Base-by-base conservation (phyloP, 805 yeast genomes). In the Suhomyces emberorum region DNA sequence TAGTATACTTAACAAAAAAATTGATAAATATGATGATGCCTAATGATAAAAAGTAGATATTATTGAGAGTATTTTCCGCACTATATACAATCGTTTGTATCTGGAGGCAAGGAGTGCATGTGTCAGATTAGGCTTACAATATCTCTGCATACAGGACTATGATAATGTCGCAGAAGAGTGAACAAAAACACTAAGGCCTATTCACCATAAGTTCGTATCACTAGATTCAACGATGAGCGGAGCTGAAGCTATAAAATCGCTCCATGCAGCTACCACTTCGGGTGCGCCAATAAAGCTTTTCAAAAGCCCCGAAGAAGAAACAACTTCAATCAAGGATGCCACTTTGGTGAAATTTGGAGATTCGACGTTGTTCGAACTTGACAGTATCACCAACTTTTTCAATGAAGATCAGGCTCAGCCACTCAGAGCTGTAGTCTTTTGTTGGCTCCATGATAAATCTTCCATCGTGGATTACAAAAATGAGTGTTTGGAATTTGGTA, bases 381-480 rank as follows among this genome's bases (percentile, higher is more conserved):
- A 73, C 44, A 57, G 64, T 9, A 43, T 44, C n/a, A 81, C 89
- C 8, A 70, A 72, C 34, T 82, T 82, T 51, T 63, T 68, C 32
- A 70, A 74, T 30, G 80, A 78, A 35, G 75, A 59, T 20, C 55
- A 56, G 12, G 60, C 66, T 15, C 72, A 78, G 29, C 65, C 72
- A 11, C 63, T 88, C 38, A 68, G 76, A 43, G 77, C 85, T 0
- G 77, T 84, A 2, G 69, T 77, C 25, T 87, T 85, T 50, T 83
- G 93, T 46, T 91, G 95, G 93, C 45, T 79, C 18, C 79, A 79
- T 44, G 79, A 75, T 41, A 86, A 84, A 37, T 70, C 84, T 18
- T 74, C 81, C 26, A 82, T 88, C 30, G 82, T 96, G 9, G 95
- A 87, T 37, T 89, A 91, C 56, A 74, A 88, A 41, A 73, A 79